Percentiles rank a stretch among this genome's conserved stretches.
These are phyloP conservation scores for Luffa acutangula DNA, from an alignment of 306 rosid genomes.

Conservation along the genomic window DNA sequence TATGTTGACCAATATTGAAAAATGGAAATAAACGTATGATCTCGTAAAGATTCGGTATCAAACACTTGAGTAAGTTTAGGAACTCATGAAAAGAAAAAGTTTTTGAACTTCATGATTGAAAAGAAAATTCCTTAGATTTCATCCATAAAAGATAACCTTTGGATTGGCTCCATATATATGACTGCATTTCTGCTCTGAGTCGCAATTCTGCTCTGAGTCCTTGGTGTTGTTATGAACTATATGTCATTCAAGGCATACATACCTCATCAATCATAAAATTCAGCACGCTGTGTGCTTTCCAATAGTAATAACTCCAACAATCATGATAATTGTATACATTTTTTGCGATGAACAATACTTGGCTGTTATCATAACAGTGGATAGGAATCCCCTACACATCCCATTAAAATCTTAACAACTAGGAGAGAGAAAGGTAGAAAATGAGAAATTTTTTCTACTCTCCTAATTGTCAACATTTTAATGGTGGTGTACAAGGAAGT, in stretches of 20 bases:
- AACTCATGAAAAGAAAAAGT: neutral
- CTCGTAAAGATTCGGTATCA: neutral
- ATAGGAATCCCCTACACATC: too few species aligned
- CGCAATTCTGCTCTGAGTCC: too few species aligned
- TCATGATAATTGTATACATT: neutral
- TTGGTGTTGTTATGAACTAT: too few species aligned
- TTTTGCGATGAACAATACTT: too few species aligned
- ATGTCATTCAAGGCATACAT: neutral
- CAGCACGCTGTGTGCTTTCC: neutral
- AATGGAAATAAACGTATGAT: neutral
- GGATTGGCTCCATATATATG: too few species aligned
- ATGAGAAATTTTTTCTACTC: too few species aligned
- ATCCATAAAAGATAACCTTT: neutral
- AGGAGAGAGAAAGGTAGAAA: too few species aligned
- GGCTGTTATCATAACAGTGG: too few species aligned
- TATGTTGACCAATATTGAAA: neutral
- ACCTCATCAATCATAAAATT: neutral
- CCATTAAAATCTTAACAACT: too few species aligned
- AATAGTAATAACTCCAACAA: neutral
- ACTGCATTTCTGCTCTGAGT: too few species aligned
- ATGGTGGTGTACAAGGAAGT: too few species aligned
- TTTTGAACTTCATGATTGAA: neutral
- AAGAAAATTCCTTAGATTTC: neutral
- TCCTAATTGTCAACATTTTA: too few species aligned
- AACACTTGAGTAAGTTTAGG: neutral